Evolutionary conservation across 2,329 filamentous ascomycete species (phyloP).

Genomic region (Furcasterigmium sp.): DNA sequence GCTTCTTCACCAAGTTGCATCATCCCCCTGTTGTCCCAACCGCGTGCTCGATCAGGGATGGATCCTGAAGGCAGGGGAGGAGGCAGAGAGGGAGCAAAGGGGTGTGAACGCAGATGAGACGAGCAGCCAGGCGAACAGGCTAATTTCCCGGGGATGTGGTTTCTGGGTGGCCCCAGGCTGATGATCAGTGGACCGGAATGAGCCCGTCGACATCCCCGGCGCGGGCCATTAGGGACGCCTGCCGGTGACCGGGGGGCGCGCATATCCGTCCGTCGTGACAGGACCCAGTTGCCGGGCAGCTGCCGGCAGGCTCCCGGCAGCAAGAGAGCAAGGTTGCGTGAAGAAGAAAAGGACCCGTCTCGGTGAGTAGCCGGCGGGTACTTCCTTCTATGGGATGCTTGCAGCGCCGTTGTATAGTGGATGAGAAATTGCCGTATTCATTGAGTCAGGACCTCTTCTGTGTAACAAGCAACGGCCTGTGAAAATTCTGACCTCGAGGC

Average conservation of each 20-base stretch:
- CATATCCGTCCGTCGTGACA: neutral
- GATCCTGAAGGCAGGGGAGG: neutral
- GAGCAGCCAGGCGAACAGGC: constrained; percentile 6
- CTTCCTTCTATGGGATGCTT: no score
- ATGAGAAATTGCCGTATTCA: no score
- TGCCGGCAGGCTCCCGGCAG: no score
- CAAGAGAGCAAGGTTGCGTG: no score
- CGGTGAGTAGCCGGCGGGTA: no score
- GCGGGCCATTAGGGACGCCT: neutral
- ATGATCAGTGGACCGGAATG: constrained; percentile 1
- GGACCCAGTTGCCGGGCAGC: neutral
- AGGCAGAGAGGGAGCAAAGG: neutral
- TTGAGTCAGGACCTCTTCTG: no score
- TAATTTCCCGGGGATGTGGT: constrained; percentile 11
- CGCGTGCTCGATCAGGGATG: neutral
- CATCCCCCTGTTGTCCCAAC: neutral
- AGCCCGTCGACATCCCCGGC: neutral
- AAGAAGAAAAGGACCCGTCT: neutral
- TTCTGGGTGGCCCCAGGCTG: constrained; percentile 2
- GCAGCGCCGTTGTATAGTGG: no score
- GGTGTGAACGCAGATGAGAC: neutral
- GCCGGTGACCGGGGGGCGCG: neutral
- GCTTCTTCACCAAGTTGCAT: neutral
- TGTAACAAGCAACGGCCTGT: no score
- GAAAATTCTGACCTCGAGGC: no score